Evolutionary conservation across 306 rosid species (phyloP), one percentile per base, ranked within the genome.

Genomic region (Notholithocarpus densiflorus): DNA sequence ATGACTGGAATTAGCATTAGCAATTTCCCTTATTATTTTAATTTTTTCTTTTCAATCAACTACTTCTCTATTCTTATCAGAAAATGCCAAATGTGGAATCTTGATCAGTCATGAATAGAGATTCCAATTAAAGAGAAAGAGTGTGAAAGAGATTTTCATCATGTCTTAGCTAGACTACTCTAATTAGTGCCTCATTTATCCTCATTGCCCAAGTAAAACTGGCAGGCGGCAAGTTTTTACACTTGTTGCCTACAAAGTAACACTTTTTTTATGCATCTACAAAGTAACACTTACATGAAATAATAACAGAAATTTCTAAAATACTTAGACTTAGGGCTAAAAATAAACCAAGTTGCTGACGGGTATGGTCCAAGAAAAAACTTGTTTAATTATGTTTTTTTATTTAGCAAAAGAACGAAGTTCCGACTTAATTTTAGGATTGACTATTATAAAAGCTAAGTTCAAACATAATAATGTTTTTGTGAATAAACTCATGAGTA

Each of bases 31-130:
- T 31, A 68, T 76, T 34, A 72, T 51, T 68, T 66, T 72, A 62
- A 0, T n/a, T 32, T 31, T 26, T 72, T 3, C 31, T 29, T 9
- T 12, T 51, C 72, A 60, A 51, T 69, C 75, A 37, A 9, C 77
- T 2, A 5, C 5, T 24, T 26, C 14, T 5, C 5, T 26, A 11
- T 74, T 73, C 18, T 62, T 74, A 62, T 26, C 56, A 48, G 37
- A 27, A 62, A 24, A 20, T 21, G 74, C 80, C 73, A 57, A 27
- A 43, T 56, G 6, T 64, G 62, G 80, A 82, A 68, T 68, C 82
- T 29, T 24, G 24, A 4, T n/a, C 78, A 72, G 56, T 53, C 75
- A 43, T 68, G 76, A 68, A 17, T 68, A 19, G 9, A 68, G 70
- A 72, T 82, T 72, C 66, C n/a, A 1, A 27, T 0, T 2, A 34